phyloP scores from a whole-genome alignment of 2,329 filamentous ascomycete genomes.

The Claviceps sp. region DNA sequence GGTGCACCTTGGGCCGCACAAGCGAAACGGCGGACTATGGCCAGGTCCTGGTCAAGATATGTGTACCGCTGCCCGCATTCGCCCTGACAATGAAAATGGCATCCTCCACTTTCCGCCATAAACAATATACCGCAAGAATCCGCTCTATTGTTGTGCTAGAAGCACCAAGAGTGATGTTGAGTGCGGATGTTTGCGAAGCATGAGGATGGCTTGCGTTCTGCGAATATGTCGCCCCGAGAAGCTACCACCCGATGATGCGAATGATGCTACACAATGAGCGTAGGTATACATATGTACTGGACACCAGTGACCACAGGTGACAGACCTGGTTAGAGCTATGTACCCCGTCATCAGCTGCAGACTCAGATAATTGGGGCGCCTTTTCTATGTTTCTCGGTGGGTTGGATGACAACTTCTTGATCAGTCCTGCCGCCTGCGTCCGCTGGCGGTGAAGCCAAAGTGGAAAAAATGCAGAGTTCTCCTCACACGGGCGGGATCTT shows the following conservation, averaged over 20 bases:
- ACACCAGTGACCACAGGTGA: no score
- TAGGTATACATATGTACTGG: no score
- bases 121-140: neutral
- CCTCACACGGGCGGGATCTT: no score
- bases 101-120: neutral
- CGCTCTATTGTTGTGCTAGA: neutral
- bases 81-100: neutral
- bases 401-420: no score
- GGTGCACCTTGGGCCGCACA: neutral
- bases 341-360: neutral
- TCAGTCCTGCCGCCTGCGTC: no score
- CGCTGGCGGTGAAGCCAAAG: no score
- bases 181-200: neutral
- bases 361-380: no score
- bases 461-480: no score
- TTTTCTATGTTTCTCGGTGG: no score
- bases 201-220: neutral
- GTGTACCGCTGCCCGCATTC: neutral
- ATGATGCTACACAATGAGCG: neutral
- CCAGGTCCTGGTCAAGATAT: neutral
- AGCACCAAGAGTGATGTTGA: neutral
- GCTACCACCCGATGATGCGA: neutral
- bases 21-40: no score
- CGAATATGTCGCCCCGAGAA: neutral
- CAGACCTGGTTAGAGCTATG: neutral